Evolutionary conservation across 2,329 filamentous ascomycete genomes (phyloP).

Genomic region (Xylaria sp.): DNA sequence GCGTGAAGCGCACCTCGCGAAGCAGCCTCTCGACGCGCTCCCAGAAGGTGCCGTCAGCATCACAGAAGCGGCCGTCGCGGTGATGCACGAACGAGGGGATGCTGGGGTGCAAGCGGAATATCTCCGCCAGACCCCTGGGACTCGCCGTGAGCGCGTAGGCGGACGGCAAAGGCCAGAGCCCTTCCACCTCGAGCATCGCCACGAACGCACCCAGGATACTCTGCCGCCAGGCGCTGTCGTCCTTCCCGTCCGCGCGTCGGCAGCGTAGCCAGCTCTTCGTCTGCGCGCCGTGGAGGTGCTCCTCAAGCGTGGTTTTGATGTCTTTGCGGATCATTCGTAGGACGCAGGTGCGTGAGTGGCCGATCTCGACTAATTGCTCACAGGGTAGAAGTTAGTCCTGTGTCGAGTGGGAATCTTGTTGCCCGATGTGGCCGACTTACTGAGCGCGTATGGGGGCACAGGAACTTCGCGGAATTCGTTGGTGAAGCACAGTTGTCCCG

Average conservation of each 20-base stretch:
- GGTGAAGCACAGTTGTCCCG: conserved; percentile 26
- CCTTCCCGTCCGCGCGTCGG: conserved; percentile 22
- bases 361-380: conserved; percentile 26
- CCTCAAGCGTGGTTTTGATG: conserved; percentile 26
- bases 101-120: conserved; percentile 32
- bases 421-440: conserved; percentile 23
- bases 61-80: conserved; percentile 20
- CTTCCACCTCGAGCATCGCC: conserved; percentile 11
- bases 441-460: conserved; percentile 26
- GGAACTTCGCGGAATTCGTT: conserved; percentile 12
- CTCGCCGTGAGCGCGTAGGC: conserved; percentile 22
- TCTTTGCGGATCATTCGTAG: conserved; percentile 32
- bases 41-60: conserved; percentile 27
- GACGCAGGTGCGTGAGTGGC: conserved; percentile 21
- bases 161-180: conserved; percentile 32
- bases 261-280: conserved; percentile 7
- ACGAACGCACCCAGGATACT: conserved; percentile 16
- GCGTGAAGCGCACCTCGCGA: conserved; percentile 6
- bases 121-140: conserved; percentile 18
- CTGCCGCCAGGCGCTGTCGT: conserved; percentile 31
- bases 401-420: no score
- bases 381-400: conserved; percentile 5
- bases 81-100: conserved; percentile 29
- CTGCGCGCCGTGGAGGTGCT: conserved; percentile 29
- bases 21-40: conserved; percentile 26